These are phyloP conservation scores for Aeminium ludgeri DNA, from an alignment of 495 filamentous ascomycete species.

Conservation along the genomic window DNA sequence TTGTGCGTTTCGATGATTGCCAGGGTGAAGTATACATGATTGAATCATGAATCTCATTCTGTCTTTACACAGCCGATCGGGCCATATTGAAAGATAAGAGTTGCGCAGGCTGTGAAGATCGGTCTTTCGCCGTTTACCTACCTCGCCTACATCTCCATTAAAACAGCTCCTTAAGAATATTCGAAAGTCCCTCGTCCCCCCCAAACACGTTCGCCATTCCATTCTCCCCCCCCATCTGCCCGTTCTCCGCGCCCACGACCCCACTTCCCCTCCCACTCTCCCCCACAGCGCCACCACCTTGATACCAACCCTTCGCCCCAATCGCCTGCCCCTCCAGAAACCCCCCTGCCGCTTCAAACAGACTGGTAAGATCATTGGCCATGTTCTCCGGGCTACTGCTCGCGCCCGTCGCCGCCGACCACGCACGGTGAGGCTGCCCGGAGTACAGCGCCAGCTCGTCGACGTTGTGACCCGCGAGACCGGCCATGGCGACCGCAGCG, in stretches of 20 bases:
- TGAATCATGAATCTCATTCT: no score
- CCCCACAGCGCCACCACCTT: constrained; percentile 15
- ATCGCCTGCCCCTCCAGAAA: constrained; percentile 20
- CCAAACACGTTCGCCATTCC: constrained; percentile 33
- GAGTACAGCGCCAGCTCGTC: constrained; percentile 39
- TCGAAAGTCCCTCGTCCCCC: constrained; percentile 46
- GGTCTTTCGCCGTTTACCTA: neutral
- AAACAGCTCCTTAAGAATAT: constrained; percentile 49
- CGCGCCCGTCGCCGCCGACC: constrained; percentile 1
- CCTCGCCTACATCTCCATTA: constrained; percentile 15
- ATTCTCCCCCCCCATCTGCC: no score
- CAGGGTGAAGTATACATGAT: no score
- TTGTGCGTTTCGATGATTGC: no score
- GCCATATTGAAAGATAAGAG: no score
- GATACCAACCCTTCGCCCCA: neutral
- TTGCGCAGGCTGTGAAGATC: no score
- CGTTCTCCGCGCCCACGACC: neutral
- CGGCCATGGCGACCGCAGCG: constrained; percentile 58
- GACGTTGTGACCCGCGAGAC: constrained; percentile 52
- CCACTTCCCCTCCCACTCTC: constrained; percentile 16
- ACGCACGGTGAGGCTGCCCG: constrained; percentile 7
- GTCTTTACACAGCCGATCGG: no score
- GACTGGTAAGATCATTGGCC: constrained; percentile 47
- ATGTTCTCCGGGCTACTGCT: constrained; percentile 29
- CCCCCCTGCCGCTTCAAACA: constrained; percentile 55